Base-by-base conservation (phyloP, 306 rosid species). In the Myrica gale region DNA sequence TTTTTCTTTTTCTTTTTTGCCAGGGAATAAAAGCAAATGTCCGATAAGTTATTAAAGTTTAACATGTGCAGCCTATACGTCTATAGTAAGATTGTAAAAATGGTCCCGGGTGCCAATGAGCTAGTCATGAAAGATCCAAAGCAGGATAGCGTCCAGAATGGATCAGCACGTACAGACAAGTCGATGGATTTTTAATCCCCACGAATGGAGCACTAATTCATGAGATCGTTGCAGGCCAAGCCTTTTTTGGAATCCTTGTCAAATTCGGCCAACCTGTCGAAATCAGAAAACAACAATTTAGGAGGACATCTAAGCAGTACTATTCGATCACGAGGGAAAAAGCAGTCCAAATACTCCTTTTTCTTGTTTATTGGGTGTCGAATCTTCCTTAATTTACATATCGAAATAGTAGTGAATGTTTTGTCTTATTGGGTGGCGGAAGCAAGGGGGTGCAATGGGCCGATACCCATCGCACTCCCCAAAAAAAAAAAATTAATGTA, bases 231-330 rank as follows among this genome's bases (percentile, higher is more conserved):
- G 4, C 3, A 43, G 65, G 57, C 47, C 47, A 55, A 68, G 47
- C 8, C 23, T 10, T 6, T 20, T 43, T 3, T 6, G 8, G 7
- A 5, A 17, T 21, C 2, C 19, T 20, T 54, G 74, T 20, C 61
- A 66, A 78, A 74, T 52, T 62, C 15, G 71, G 79, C 44, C 76
- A 72, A 58, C 62, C 79, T 46, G 65, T 73, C 84, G 74, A 83
- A 83, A 66, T 76, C 71, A 83, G 74, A 83, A 83, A 57, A 73
- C 71, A 48, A 58, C 68, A 76, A 56, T 9, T 48, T 48, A 48
- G 80, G 51, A 21, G 44, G 79, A 42, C 39, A 10, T 5, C 37
- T 19, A 62, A 42, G 51, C 67, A 45, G 44, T 61, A 32, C 68
- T 12, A 37, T 32, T 26, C n/a, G 43, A 61, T 12, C 68, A 11